A percentile compares a stretch with the other conserved stretches of the same genome.
Evolutionary conservation across 495 filamentous ascomycete species (phyloP).

Genomic region (Podospora tetraspora): DNA sequence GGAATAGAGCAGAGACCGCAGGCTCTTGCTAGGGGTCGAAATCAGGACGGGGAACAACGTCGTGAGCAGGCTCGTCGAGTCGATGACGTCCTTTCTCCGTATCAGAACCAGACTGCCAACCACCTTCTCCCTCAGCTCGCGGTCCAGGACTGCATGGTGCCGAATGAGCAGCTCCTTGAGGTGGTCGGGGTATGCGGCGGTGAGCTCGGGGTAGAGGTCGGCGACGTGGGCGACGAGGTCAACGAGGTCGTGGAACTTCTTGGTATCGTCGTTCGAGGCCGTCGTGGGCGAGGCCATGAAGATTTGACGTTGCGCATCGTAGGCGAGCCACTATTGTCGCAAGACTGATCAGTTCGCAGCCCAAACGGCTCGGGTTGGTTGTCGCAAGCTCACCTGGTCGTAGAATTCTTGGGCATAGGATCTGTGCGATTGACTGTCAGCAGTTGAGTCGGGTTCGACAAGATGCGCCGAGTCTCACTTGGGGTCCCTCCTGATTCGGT

Average conservation of each 20-base stretch:
- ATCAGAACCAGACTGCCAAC: slow-evolving; percentile 85
- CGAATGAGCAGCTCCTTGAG: slow-evolving; percentile 71
- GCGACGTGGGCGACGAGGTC: slow-evolving; percentile 89
- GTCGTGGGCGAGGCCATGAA: slow-evolving; percentile 77
- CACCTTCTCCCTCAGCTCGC: slow-evolving; percentile 85
- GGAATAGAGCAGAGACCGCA: slow-evolving; percentile 76
- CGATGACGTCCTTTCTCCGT: slow-evolving; percentile 84
- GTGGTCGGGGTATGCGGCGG: slow-evolving; percentile 70
- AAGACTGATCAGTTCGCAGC: slow-evolving; percentile 2
- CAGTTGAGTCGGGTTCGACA: neutral
- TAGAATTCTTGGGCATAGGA: slow-evolving; percentile 84
- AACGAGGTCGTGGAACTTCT: slow-evolving; percentile 70
- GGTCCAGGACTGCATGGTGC: slow-evolving; percentile 74
- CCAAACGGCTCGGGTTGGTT: neutral
- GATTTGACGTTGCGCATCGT: slow-evolving; percentile 84
- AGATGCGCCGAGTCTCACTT: slow-evolving; percentile 43
- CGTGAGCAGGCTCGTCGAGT: slow-evolving; percentile 74
- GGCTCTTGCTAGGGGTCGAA: slow-evolving; percentile 74
- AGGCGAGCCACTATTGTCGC: slow-evolving; percentile 62
- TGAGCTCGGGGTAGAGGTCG: slow-evolving; percentile 82
- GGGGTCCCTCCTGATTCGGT: slow-evolving; percentile 82
- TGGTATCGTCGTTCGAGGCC: slow-evolving; percentile 65
- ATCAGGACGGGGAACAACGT: slow-evolving; percentile 85
- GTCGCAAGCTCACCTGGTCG: slow-evolving; percentile 46
- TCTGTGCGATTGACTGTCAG: slow-evolving; percentile 32